These are phyloP conservation scores for Mrakia gelida DNA, from an alignment of 768 basidiomycete genomes.

Conservation along the genomic window DNA sequence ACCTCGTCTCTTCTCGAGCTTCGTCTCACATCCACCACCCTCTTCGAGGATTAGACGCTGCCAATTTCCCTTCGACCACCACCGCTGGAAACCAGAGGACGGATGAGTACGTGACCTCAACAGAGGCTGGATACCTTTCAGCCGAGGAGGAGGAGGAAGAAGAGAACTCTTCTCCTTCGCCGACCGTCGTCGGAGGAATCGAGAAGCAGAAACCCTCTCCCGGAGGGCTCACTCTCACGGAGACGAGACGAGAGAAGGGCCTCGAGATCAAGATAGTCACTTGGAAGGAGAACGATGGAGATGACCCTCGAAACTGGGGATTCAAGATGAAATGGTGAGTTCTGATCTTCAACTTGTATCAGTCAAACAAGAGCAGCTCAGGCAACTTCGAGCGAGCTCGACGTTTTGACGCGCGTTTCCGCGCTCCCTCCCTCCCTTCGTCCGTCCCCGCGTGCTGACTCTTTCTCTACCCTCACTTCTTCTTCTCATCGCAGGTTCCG, in stretches of 20 bases:
- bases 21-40: neutral
- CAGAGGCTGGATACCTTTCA: neutral
- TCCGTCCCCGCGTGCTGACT: neutral
- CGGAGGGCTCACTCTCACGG: neutral
- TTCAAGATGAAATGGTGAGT: neutral
- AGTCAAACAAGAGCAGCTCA: too few relatives aligned
- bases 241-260: neutral
- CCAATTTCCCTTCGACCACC: neutral
- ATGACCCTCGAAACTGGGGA: conserved; percentile 7
- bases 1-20: neutral
- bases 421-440: neutral
- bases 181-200: neutral
- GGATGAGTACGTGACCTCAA: conserved; percentile 13
- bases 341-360: too few relatives aligned
- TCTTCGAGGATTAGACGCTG: neutral
- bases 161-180: neutral
- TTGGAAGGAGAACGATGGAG: neutral
- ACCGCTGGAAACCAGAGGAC: neutral
- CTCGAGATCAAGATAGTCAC: conserved; percentile 21
- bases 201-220: neutral
- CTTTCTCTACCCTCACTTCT: too few relatives aligned
- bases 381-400: neutral
- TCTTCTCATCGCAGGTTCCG: conserved; percentile 23
- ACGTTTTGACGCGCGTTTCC: too few relatives aligned
- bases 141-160: conserved; percentile 13